Evolutionary conservation across 2,329 filamentous ascomycete genomes (phyloP), one percentile per base, ranked within the genome.

Genomic region (Aspergillus sp.): DNA sequence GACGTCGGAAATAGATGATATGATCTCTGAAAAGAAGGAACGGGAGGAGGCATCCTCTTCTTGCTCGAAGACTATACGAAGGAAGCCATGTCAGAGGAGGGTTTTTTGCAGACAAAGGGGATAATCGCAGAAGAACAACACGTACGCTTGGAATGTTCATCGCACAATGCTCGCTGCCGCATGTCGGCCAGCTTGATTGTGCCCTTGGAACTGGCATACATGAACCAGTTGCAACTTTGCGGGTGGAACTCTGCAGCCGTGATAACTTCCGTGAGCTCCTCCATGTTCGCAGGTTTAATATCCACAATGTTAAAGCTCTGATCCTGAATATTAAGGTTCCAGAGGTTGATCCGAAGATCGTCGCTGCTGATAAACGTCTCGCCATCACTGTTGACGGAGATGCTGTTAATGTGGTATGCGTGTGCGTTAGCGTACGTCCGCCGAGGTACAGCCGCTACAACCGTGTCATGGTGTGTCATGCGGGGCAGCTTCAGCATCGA

Each of bases 241-340:
- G 95, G 95, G 74, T 99, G 95, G 73, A 99, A 99, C 74, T 99
- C 95, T 57, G 95, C 95, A 45, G 95, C 95, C 12, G 95, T 99
- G 74, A 99, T 98, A 69, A 99, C 95, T 78, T 99, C 95, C 0
- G 95, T 99, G 66, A 99, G 84, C 81, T 99, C 95, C 79, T 99
- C 95, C 95, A 99, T 99, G 78, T 99, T 99, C 43, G 95, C 95
- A 8, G 95, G 95, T 79, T 99, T 99, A 84, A 99, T 99, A 77
- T 99, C 95, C 64, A 99, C 95, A 75, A 99, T 99, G 80, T 99
- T 99, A 86, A 99, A 99, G 82, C 95, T 98, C 80, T 98, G 94
- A 71, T 98, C 94, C 77, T 99, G 95, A 65, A 99, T 99, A 79
- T 98, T 98, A 70, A 98, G 84, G 76, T 99, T 98, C 95, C 95